Conservation (phyloP, 352 stramenopile genomes). For the Globisporangium nagaii region DNA sequence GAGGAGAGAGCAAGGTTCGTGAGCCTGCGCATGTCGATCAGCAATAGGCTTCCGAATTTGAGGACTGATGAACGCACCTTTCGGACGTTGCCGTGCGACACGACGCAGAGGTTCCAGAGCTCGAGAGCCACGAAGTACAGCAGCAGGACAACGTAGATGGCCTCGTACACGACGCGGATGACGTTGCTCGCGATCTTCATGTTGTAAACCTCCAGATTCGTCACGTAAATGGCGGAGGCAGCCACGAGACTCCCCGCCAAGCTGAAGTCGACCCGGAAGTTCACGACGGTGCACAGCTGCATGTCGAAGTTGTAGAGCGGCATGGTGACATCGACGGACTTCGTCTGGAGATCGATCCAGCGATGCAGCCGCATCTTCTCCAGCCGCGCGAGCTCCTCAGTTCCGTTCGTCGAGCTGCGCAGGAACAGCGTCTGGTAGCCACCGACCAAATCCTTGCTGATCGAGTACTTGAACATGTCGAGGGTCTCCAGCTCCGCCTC, state of each 20-base stretch:
- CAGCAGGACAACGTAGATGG: conserved; percentile 35
- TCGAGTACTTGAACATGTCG: conserved; percentile 49
- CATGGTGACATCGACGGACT: conserved; percentile 40
- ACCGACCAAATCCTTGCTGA: conserved; percentile 18
- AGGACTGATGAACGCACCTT: conserved; percentile 11
- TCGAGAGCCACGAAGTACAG: conserved; percentile 55
- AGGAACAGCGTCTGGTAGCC: conserved; percentile 58
- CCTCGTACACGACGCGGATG: conserved; percentile 33
- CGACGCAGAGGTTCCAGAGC: conserved; percentile 50
- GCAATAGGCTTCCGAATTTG: too few relatives aligned
- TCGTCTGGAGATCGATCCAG: conserved; percentile 56
- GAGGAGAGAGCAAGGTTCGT: not conserved
- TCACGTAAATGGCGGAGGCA: conserved; percentile 31
- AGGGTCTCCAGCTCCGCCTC: conserved; percentile 20
- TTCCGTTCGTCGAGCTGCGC: conserved; percentile 30
- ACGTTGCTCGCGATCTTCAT: conserved; percentile 41
- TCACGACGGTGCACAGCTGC: conserved; percentile 42
- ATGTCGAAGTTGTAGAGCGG: conserved; percentile 58
- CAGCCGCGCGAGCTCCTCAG: conserved; percentile 15
- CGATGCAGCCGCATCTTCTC: conserved; percentile 34
- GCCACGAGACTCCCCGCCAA: conserved; percentile 45
- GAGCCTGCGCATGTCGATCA: too few relatives aligned
- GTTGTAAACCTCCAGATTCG: conserved; percentile 68
- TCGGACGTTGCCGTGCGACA: conserved; percentile 33
- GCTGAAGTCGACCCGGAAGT: conserved; percentile 46